These are phyloP conservation scores for Prunus kanzakura DNA, from an alignment of 306 rosid genomes.

Conservation along the genomic window DNA sequence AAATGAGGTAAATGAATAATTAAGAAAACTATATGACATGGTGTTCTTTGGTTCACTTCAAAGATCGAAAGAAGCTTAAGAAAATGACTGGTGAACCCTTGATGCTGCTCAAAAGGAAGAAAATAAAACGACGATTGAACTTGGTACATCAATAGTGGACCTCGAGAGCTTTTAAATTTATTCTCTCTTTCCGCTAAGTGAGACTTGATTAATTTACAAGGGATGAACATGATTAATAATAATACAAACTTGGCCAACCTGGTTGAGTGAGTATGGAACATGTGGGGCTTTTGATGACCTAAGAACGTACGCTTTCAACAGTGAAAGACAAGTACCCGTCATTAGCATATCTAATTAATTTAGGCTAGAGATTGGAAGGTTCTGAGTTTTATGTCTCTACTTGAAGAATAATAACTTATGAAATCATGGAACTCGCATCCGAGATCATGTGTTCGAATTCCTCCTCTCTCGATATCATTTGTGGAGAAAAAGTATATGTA, in stretches of 20 bases:
- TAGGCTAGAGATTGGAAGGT: not conserved
- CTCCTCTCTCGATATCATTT: no score
- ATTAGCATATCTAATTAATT: not conserved
- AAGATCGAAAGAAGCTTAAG: not conserved
- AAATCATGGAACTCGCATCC: no score
- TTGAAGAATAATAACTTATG: no score
- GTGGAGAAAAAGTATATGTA: no score
- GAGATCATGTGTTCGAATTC: no score
- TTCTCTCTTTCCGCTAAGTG: conserved; percentile 7
- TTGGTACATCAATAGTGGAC: no score
- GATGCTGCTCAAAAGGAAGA: conserved; percentile 13
- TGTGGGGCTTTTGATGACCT: conserved; percentile 1
- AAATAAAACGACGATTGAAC: not conserved
- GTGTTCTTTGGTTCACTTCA: not conserved
- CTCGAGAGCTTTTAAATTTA: not conserved
- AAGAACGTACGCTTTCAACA: not conserved
- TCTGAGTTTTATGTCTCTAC: no score
- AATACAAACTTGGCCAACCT: not conserved
- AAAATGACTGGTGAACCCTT: not conserved
- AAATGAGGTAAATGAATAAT: not conserved
- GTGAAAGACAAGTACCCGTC: conserved; percentile 1
- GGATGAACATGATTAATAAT: not conserved
- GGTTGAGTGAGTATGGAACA: not conserved
- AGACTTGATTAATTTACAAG: conserved; percentile 14
- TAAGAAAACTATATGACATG: not conserved